Base-by-base conservation (phyloP, 148 eudicot species). In the Chenopodium album region DNA sequence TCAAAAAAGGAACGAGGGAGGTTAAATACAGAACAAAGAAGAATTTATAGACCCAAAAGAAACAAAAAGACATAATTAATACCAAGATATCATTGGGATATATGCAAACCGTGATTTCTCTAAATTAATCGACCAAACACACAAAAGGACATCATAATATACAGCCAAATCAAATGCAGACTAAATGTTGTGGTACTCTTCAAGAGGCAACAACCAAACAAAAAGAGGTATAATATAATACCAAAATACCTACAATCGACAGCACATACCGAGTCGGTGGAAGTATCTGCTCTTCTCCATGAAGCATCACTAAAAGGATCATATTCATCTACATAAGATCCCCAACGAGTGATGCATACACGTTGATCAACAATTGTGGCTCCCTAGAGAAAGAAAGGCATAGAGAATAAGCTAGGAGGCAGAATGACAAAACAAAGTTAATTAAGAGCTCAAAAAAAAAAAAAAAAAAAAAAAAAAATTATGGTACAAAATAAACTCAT, bases 281-380 rank as follows among this genome's bases (percentile, higher is more conserved):
- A 86, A 79, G 76, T 87, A 50, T 91, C 91, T 81, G 86, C 88
- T 28, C 74, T 77, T 20, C 82, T 89, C 94, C 93, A 92, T 76
- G 94, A 81, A 60, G 91, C 71, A 63, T 77, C 87, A 74, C 82
- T 91, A 88, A 95, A 94, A 46, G 90, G 86, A 82, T 90, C 88
- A 81, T 81, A 84, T 70, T 91, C 97, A 68, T 91, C 94, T 64
- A 83, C 86, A 82, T 89, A 87, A 28, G 85, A 87, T 72, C 98
- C 97, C 98, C 98, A 94, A 48, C 84, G 88, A 76, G 94, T 87
- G 85, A 94, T 92, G 87, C 90, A 94, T 16, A 92, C 91, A 31
- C 87, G 90, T 85, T 90, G 97, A 84, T 94, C 98, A 82, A 85
- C 85, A 83, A 94, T 90, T 20, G 89, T 90, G 65, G 98, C 94